Base-by-base conservation (phyloP, 805 yeast species). In the Kazachstania taianensis region DNA sequence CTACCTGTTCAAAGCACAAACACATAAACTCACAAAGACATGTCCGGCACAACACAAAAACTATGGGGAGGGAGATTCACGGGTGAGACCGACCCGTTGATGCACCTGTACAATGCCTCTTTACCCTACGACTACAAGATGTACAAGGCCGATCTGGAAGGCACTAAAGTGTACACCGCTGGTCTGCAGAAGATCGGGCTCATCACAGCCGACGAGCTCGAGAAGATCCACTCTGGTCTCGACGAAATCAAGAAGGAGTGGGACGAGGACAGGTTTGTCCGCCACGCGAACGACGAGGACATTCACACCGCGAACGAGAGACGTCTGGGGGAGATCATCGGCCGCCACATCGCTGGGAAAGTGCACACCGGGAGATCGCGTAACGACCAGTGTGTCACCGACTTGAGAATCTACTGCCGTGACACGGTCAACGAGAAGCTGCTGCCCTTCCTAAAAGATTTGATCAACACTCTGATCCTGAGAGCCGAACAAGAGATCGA, bases 301-400 rank as follows among this genome's bases (percentile, higher is more conserved):
- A 92, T 92, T 44, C 99, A 92, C 60, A 92, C 99, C 29, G 98
- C 98, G 30, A 92, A 92, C 57, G 99, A 92, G 66, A 82, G 99
- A 66, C 73, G 98, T 54, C 68, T 92, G 44, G 98, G 99, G 33
- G 99, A 92, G 64, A 66, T 92, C 36, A 92, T 92, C 52, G 99
- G 98, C 38, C 78, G 77, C 52, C 77, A 75, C 37, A 89, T 92
- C 56, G 83, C 97, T 12, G 99, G 99, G 28, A 92, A 92, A 53
- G 97, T 92, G 20, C 99, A 92, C 61, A 92, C 99, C n/a, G 99
- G 99, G 42, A 77, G 99, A 57, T 83, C 95, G 32, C 78, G 99
- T 71, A 92, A 92, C 55, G 99, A 92, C 61, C 99, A 92, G 67
- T 96, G 87, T 35, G 98, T 96, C 31, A 89, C 97, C n/a, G 98